Conservation (phyloP, 2,329 filamentous ascomycete species). For the Aspergillus persii region DNA sequence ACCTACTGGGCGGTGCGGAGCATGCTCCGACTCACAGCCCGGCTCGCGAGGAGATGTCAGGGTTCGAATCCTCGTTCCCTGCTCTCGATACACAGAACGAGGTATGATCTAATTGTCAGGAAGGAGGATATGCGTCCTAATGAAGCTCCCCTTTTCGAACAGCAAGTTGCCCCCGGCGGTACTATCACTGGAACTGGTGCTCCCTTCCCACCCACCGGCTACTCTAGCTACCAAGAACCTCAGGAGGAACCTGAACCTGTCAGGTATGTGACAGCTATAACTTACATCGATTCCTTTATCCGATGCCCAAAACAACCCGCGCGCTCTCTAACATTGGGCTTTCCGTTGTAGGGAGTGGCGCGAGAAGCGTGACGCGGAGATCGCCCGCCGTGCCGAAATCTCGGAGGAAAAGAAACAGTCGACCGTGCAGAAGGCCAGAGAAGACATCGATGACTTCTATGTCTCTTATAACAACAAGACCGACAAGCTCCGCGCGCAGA, state of each 20-base stretch:
- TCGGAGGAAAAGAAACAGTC: slow-evolving; percentile 78
- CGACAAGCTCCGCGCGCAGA: slow-evolving; percentile 87
- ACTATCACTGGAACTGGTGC: slow-evolving; percentile 71
- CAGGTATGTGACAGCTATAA: slow-evolving; percentile 44
- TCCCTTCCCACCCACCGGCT: slow-evolving; percentile 55
- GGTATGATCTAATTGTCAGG: slow-evolving; percentile 45
- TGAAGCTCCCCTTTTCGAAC: slow-evolving; percentile 32
- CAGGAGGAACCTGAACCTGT: slow-evolving; percentile 89
- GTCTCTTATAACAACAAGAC: slow-evolving; percentile 99
- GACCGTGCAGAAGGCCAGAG: slow-evolving; percentile 82
- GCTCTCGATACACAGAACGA: slow-evolving; percentile 73
- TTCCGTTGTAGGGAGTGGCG: slow-evolving; percentile 68
- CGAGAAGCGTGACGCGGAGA: slow-evolving; percentile 77
- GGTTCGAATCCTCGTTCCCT: slow-evolving; percentile 88
- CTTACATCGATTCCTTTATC: neutral
- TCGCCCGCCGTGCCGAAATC: slow-evolving; percentile 79
- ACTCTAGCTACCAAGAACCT: slow-evolving; percentile 53
- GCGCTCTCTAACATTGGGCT: slow-evolving; percentile 3
- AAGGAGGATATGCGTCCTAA: slow-evolving; percentile 11
- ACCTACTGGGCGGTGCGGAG: slow-evolving; percentile 66
- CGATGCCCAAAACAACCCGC: neutral
- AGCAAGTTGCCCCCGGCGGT: slow-evolving; percentile 70
- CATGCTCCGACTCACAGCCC: slow-evolving; percentile 17
- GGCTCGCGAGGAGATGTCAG: slow-evolving; percentile 45
- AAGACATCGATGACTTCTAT: slow-evolving; percentile 98